phyloP scores from a whole-genome alignment of 805 yeast species.

The Wickerhamomyces bovis region DNA sequence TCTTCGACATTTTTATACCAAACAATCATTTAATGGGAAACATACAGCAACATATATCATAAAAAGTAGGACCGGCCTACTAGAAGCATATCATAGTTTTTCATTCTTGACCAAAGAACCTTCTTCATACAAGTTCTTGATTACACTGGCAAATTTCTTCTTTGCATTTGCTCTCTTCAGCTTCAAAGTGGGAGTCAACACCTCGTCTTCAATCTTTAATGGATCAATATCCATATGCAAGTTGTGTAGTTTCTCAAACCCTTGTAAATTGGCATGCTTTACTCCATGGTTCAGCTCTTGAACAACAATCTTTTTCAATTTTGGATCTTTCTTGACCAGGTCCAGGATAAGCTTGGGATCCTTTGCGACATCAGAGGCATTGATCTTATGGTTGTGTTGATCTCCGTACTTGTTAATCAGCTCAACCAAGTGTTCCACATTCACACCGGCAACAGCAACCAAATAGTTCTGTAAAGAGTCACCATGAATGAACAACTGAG shows the following conservation, averaged over 20 bases:
- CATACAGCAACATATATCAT: neutral
- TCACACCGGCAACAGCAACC: constrained; percentile 62
- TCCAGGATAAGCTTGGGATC: neutral
- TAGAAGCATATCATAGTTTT: constrained; percentile 13
- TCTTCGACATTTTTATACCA: neutral
- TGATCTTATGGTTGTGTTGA: neutral
- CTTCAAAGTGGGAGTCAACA: constrained; percentile 63
- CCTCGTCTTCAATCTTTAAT: constrained; percentile 50
- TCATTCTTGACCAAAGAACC: constrained; percentile 33
- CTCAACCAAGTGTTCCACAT: constrained; percentile 29
- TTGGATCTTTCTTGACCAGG: constrained; percentile 6
- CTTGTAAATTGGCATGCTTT: constrained; percentile 36
- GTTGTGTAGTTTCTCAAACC: constrained; percentile 60
- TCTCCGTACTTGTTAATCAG: constrained; percentile 14
- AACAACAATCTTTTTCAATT: constrained; percentile 15
- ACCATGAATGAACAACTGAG: constrained; percentile 60
- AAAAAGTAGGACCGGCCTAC: neutral
- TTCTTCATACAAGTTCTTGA: constrained; percentile 43
- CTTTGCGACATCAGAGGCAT: neutral
- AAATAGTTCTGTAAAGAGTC: constrained; percentile 50
- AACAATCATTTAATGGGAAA: too few species aligned
- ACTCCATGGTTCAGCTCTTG: constrained; percentile 17
- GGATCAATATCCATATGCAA: constrained; percentile 51
- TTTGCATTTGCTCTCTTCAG: constrained; percentile 46
- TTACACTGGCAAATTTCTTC: constrained; percentile 34